Percentiles rank a stretch among this genome's conserved stretches.
Evolutionary conservation across 108 stramenopile species (phyloP).

Genomic region (Bacterosira constricta): DNA sequence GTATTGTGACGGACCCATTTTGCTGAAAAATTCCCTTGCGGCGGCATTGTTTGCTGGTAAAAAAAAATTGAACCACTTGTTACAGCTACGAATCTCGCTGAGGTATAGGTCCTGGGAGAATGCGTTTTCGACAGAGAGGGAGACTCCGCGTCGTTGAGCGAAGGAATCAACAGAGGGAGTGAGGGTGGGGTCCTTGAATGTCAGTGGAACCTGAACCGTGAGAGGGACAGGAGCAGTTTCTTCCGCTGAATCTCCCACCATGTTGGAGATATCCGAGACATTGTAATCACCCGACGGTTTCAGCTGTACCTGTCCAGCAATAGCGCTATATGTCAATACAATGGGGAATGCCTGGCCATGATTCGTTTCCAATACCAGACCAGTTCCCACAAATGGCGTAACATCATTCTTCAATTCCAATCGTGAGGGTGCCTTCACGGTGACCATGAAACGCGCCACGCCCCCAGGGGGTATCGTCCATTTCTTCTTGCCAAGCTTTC

Average conservation of each 20-base stretch:
- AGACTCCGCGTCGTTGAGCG: background rate
- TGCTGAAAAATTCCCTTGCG: background rate
- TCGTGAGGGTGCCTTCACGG: slow-evolving; percentile 51
- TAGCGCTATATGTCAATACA: slow-evolving; percentile 61
- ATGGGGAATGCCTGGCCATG: slow-evolving; percentile 72
- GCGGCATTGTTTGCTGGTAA: background rate
- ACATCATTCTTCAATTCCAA: slow-evolving; percentile 55
- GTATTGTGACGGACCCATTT: background rate
- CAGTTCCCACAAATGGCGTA: slow-evolving; percentile 67
- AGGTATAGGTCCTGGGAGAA: slow-evolving; percentile 42
- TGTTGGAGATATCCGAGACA: background rate
- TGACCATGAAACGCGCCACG: slow-evolving; percentile 63
- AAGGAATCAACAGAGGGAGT: background rate
- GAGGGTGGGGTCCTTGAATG: slow-evolving; percentile 8
- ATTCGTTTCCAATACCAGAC: slow-evolving; percentile 69
- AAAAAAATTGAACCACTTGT: slow-evolving; percentile 35
- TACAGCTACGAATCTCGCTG: slow-evolving; percentile 42
- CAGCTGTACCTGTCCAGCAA: slow-evolving; percentile 65
- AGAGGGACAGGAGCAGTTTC: background rate
- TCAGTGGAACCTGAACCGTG: slow-evolving; percentile 22
- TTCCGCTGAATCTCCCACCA: background rate
- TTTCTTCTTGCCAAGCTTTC: slow-evolving; percentile 21
- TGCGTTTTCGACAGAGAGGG: slow-evolving; percentile 26
- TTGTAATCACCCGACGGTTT: slow-evolving; percentile 6
- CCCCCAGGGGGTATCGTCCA: slow-evolving; percentile 74